A percentile compares a stretch with the other conserved stretches of the same genome.
These are phyloP conservation scores for Globisporangium cylindrosporum DNA, from an alignment of 352 stramenopile species.

Conservation along the genomic window DNA sequence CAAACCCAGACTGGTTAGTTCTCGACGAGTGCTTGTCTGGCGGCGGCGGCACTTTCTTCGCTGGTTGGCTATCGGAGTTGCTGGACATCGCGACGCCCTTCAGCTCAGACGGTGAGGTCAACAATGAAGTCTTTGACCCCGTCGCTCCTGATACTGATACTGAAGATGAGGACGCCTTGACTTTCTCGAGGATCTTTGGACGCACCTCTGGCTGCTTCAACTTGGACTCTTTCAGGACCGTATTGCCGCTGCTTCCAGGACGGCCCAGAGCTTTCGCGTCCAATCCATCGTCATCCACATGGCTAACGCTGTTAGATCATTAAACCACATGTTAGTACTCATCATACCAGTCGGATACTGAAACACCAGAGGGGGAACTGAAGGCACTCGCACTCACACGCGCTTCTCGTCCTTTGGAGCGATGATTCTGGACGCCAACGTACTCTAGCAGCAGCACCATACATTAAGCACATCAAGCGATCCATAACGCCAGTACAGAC, in stretches of 20 bases:
- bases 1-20: constrained; percentile 11
- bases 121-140: not conserved
- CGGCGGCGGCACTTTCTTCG: constrained; percentile 44
- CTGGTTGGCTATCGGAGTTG: constrained; percentile 20
- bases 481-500: no score
- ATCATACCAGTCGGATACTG: no score
- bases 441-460: not conserved
- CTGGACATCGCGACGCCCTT: constrained; percentile 4
- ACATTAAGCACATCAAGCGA: not conserved
- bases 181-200: constrained; percentile 44
- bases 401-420: constrained; percentile 37
- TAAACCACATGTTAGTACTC: no score
- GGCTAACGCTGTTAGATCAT: constrained; percentile 9
- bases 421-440: constrained; percentile 7
- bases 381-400: constrained; percentile 15
- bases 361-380: not conserved
- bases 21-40: constrained; percentile 34
- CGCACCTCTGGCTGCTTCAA: constrained; percentile 56
- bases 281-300: constrained; percentile 11
- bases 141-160: constrained; percentile 7
- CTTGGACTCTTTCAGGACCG: constrained; percentile 59
- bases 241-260: constrained; percentile 9
- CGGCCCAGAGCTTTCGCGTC: constrained; percentile 19
- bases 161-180: constrained; percentile 23
- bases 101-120: not conserved